Conservation (phyloP, 192 early-diverging fungal genomes). For the Coemansia sp. region DNA sequence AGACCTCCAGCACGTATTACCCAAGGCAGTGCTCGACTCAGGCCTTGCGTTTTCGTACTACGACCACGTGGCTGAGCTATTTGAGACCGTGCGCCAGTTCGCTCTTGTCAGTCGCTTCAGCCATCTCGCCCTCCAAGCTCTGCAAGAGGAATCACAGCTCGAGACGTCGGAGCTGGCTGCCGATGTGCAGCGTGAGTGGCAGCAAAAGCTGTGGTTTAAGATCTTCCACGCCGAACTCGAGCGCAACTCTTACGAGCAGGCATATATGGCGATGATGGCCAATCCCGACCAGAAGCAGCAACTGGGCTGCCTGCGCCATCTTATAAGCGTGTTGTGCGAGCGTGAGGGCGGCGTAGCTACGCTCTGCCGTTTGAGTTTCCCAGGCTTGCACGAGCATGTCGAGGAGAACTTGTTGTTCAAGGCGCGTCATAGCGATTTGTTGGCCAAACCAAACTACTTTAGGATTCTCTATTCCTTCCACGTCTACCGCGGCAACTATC, state of each 20-base stretch:
- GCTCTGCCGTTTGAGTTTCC: constrained; percentile 49
- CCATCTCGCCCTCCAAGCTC: constrained; percentile 34
- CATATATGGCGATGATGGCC: constrained; percentile 56
- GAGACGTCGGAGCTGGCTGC: constrained; percentile 10
- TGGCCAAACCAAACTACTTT: constrained; percentile 45
- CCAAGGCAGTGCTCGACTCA: constrained; percentile 16
- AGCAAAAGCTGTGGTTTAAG: constrained; percentile 46
- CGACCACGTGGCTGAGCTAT: constrained; percentile 44
- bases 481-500: constrained; percentile 57
- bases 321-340: constrained; percentile 54
- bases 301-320: constrained; percentile 54
- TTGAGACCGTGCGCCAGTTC: constrained; percentile 26
- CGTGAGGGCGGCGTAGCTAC: constrained; percentile 32
- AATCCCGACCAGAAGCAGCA: constrained; percentile 40
- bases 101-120: constrained; percentile 23
- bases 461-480: constrained; percentile 59
- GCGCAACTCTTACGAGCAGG: constrained; percentile 39
- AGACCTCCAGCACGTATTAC: constrained; percentile 40
- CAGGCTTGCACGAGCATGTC: constrained; percentile 51
- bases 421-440: constrained; percentile 52
- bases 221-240: constrained; percentile 56
- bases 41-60: constrained; percentile 40
- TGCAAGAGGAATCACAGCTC: constrained; percentile 21
- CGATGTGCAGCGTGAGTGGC: constrained; percentile 14
- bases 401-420: constrained; percentile 55